Percentiles rank a stretch among this genome's conserved stretches.
Evolutionary conservation across 768 basidiomycete genomes (phyloP).

Genomic region (Lactarius trivialis): DNA sequence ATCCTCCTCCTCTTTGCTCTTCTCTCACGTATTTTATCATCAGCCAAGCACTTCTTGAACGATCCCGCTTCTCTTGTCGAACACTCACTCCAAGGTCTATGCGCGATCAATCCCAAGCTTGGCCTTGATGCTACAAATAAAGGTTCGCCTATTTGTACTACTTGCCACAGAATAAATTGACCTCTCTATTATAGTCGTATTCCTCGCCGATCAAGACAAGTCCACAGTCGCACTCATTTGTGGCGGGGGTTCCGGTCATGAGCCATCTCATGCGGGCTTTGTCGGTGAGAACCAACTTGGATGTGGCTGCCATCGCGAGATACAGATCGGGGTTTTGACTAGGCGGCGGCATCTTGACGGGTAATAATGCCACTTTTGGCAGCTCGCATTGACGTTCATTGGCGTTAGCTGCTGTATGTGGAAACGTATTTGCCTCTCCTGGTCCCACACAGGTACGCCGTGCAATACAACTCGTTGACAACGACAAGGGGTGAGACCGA

Average conservation of each 20-base stretch:
- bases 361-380: slow-evolving; percentile 30
- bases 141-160: slow-evolving; percentile 37
- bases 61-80: slow-evolving; percentile 60
- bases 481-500: slow-evolving; percentile 55
- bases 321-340: background rate
- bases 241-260: slow-evolving; percentile 86
- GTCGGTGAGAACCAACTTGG: slow-evolving; percentile 54
- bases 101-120: slow-evolving; percentile 63
- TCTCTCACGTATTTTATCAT: background rate
- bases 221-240: slow-evolving; percentile 72
- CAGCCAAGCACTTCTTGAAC: slow-evolving; percentile 76
- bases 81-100: slow-evolving; percentile 72
- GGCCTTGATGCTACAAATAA: slow-evolving; percentile 64
- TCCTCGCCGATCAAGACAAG: slow-evolving; percentile 47
- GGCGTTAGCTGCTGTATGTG: slow-evolving; percentile 65
- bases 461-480: slow-evolving; percentile 70
- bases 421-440: slow-evolving; percentile 86
- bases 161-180: background rate
- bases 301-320: background rate
- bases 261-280: slow-evolving; percentile 84
- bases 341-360: slow-evolving; percentile 76
- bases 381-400: background rate
- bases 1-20: background rate
- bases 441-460: slow-evolving; percentile 78
- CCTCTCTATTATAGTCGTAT: slow-evolving; percentile 44